Evolutionary conservation across 2,329 filamentous ascomycete genomes (phyloP).

Genomic region (Ramularia endophylla): DNA sequence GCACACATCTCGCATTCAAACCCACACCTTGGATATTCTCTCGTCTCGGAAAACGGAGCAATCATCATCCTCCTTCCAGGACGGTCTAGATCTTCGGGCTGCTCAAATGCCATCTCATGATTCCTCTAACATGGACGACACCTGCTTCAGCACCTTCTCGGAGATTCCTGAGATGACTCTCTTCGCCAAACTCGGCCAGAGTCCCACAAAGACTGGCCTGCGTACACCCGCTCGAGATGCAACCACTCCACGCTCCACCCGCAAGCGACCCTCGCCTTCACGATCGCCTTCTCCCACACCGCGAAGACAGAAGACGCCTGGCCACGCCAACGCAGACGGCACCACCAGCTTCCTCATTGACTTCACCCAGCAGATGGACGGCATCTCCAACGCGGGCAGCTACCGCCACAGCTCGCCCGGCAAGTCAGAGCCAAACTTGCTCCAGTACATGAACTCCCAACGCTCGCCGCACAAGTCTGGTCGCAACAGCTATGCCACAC

Average conservation of each 20-base stretch:
- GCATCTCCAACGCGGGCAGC: slow-evolving; percentile 38
- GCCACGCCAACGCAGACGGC: slow-evolving; percentile 49
- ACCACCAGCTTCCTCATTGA: slow-evolving; percentile 78
- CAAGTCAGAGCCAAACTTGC: slow-evolving; percentile 47
- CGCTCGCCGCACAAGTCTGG: slow-evolving; percentile 38
- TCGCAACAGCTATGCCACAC: slow-evolving; percentile 33
- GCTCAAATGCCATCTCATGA: slow-evolving; percentile 24
- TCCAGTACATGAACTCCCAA: slow-evolving; percentile 36
- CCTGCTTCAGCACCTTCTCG: slow-evolving; percentile 81
- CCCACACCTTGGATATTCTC: slow-evolving; percentile 21
- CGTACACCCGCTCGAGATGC: slow-evolving; percentile 28
- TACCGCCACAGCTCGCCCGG: slow-evolving; percentile 47
- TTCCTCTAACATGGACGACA: slow-evolving; percentile 53
- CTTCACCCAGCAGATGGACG: slow-evolving; percentile 72
- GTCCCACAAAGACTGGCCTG: slow-evolving; percentile 34
- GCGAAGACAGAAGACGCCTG: slow-evolving; percentile 39
- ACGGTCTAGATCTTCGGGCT: slow-evolving; percentile 22
- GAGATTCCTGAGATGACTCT: slow-evolving; percentile 82
- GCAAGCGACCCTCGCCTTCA: slow-evolving; percentile 37
- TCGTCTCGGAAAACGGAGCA: slow-evolving; percentile 10
- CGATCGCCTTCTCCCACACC: slow-evolving; percentile 49
- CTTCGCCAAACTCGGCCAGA: slow-evolving; percentile 65
- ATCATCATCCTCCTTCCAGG: slow-evolving; percentile 18
- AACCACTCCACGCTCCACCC: slow-evolving; percentile 45
- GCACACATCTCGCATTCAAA: slow-evolving; percentile 13